A percentile compares a stretch with the other conserved stretches of the same genome.
Evolutionary conservation across 306 rosid species (phyloP).

Genomic region (Chamaecrista fasciculata): DNA sequence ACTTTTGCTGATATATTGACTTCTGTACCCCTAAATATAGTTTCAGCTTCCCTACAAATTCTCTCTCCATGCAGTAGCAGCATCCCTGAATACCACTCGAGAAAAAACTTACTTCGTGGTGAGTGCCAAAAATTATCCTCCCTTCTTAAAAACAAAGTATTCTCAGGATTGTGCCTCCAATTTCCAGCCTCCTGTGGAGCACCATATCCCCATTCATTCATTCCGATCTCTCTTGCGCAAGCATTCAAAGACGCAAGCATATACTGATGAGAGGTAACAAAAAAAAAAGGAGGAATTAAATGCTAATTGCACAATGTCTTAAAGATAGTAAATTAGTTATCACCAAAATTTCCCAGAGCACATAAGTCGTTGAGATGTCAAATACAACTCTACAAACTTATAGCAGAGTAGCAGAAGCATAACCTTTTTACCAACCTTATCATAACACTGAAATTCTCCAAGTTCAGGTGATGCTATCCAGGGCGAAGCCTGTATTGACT

Average conservation of each 20-base stretch:
- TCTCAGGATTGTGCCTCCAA: background rate
- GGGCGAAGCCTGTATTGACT: constrained; percentile 48
- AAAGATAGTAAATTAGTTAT: background rate
- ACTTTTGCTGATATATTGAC: constrained; percentile 61
- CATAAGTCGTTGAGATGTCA: background rate
- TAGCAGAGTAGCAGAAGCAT: constrained; percentile 25
- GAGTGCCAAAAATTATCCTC: constrained; percentile 62
- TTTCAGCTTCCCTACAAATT: constrained; percentile 75
- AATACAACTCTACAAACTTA: constrained; percentile 22
- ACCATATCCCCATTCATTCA: constrained; percentile 76
- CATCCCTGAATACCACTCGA: constrained; percentile 85
- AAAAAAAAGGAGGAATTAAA: constrained; percentile 21
- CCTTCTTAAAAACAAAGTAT: constrained; percentile 46
- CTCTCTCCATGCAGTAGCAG: constrained; percentile 83
- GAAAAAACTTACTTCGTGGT: constrained; percentile 70
- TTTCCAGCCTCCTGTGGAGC: constrained; percentile 64
- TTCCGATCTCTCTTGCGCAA: constrained; percentile 66
- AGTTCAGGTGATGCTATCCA: no score
- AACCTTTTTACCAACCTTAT: constrained; percentile 55
- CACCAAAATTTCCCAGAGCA: constrained; percentile 27
- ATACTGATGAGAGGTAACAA: constrained; percentile 45
- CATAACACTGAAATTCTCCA: constrained; percentile 93
- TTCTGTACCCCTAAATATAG: constrained; percentile 71
- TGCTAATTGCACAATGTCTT: constrained; percentile 1
- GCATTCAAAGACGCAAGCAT: constrained; percentile 84